These are phyloP conservation scores for Populus hybrid DNA, from an alignment of 441 rosid genomes.

Conservation along the genomic window DNA sequence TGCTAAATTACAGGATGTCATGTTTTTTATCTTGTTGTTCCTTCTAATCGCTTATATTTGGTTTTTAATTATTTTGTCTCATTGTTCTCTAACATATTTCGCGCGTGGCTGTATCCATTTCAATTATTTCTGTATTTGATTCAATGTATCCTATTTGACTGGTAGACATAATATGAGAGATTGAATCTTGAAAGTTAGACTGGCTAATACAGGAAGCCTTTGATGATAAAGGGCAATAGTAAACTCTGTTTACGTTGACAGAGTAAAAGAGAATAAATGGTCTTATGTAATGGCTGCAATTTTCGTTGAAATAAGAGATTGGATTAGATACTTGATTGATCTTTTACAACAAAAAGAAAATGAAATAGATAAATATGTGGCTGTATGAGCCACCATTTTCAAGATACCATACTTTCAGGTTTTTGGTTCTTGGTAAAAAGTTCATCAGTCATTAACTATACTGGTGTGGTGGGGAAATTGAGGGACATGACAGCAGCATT, in stretches of 20 bases:
- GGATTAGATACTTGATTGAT: neutral
- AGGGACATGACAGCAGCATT: neutral
- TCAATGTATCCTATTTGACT: neutral
- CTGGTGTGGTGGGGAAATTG: too few species aligned
- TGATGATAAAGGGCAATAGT: too few species aligned
- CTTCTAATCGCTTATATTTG: neutral
- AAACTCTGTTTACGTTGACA: too few species aligned
- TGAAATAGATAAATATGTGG: neutral
- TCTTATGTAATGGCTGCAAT: neutral
- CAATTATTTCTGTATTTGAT: neutral
- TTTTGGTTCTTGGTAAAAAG: neutral
- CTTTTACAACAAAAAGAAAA: neutral
- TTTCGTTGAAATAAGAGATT: neutral
- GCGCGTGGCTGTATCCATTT: neutral
- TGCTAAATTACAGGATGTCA: constrained; percentile 8
- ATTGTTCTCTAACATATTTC: neutral
- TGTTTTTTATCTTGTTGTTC: constrained; percentile 4
- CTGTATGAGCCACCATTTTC: neutral
- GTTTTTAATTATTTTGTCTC: neutral
- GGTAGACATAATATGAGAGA: neutral
- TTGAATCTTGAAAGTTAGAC: neutral
- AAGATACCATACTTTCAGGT: neutral
- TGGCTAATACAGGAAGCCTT: neutral
- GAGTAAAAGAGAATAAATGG: too few species aligned
- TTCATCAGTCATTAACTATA: too few species aligned